phyloP scores from a whole-genome alignment of 2,329 filamentous ascomycete genomes.

The Fusarium tricinctum region DNA sequence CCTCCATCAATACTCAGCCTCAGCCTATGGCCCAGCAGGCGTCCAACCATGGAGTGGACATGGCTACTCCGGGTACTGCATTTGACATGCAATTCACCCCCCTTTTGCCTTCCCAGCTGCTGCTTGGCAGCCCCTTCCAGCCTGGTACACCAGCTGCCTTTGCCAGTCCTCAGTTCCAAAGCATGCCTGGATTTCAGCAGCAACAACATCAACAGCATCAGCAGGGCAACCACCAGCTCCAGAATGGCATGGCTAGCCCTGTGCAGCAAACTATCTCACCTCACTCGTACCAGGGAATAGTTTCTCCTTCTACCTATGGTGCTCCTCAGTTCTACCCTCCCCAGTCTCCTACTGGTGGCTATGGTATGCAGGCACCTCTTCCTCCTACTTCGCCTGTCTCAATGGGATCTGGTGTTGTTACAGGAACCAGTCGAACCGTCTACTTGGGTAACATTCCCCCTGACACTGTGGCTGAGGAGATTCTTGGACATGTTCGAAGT shows the following conservation, averaged over 20 bases:
- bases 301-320: constrained; percentile 87
- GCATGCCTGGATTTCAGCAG: constrained; percentile 81
- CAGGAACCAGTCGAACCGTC: constrained; percentile 94
- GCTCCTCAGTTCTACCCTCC: constrained; percentile 87
- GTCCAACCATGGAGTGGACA: constrained; percentile 73
- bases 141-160: constrained; percentile 93
- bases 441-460: constrained; percentile 99
- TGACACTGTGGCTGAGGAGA: constrained; percentile 96
- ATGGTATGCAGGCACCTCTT: constrained; percentile 69
- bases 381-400: constrained; percentile 80
- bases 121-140: constrained; percentile 96
- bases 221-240: constrained; percentile 67
- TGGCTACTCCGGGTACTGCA: constrained; percentile 87
- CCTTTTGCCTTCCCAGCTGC: constrained; percentile 90
- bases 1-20: constrained; percentile 90
- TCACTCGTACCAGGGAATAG: constrained; percentile 84
- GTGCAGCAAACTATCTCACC: constrained; percentile 84
- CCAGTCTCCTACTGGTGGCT: constrained; percentile 87
- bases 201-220: constrained; percentile 64
- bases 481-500: constrained; percentile 94
- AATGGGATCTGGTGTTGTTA: constrained; percentile 83
- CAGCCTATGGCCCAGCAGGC: constrained; percentile 68
- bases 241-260: constrained; percentile 78
- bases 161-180: constrained; percentile 91
- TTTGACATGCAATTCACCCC: constrained; percentile 99